A percentile compares a stretch with the other conserved stretches of the same genome.
Conservation (phyloP, 257 asterid genomes). For the Anisodus acutangulus region DNA sequence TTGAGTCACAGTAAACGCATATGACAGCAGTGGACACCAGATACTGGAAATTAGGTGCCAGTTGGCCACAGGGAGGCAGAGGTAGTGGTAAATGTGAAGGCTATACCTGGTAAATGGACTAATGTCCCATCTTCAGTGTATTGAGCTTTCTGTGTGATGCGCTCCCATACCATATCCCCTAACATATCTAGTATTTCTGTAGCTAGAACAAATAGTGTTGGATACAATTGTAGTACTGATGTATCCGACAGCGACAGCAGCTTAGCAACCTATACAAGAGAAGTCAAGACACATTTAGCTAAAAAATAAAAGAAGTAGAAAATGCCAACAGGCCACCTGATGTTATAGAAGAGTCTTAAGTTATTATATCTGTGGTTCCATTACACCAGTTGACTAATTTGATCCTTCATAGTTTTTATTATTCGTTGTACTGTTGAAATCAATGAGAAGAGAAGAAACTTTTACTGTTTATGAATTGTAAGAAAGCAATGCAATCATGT, state of each 20-base stretch:
- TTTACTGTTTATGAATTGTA: background rate
- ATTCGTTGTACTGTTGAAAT: constrained; percentile 12
- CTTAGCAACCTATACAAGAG: constrained; percentile 66
- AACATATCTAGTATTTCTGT: constrained; percentile 85
- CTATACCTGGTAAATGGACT: constrained; percentile 64
- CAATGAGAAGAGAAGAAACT: background rate
- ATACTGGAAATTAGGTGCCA: constrained; percentile 14
- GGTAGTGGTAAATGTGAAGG: constrained; percentile 20
- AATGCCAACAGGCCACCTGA: constrained; percentile 13
- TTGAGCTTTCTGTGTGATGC: constrained; percentile 70
- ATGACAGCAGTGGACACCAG: constrained; percentile 1
- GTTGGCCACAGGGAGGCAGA: background rate
- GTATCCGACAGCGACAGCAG: constrained; percentile 78
- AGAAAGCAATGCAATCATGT: constrained; percentile 2
- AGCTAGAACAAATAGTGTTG: constrained; percentile 77
- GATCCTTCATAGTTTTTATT: constrained; percentile 19
- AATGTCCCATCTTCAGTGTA: constrained; percentile 55
- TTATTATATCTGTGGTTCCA: background rate
- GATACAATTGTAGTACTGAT: constrained; percentile 70
- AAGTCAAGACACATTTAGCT: constrained; percentile 36
- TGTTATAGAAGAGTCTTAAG: background rate
- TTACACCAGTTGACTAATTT: constrained; percentile 18
- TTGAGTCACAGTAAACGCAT: background rate
- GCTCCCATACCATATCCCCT: constrained; percentile 85
- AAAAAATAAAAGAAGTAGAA: constrained; percentile 28